Conservation (phyloP, 1,139 yeast species). For the Yamadazyma atmosphaerica region DNA sequence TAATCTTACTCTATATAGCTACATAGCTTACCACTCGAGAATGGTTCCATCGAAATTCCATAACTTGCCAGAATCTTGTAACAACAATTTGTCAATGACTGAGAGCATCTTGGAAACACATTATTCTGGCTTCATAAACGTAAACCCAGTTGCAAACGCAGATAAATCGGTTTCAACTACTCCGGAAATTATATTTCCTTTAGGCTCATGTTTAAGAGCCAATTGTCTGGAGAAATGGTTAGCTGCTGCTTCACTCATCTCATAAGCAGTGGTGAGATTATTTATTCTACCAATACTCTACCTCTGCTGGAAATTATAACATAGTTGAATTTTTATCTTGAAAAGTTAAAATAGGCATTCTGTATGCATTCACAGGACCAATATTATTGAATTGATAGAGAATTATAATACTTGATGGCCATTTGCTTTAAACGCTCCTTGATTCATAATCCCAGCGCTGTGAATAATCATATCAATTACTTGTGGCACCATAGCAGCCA, state of each 20-base stretch:
- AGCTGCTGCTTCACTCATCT: slow-evolving; percentile 10
- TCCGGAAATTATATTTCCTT: slow-evolving; percentile 14
- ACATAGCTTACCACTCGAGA: background rate
- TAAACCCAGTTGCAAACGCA: background rate
- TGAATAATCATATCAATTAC: slow-evolving; percentile 8
- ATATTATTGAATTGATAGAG: too few species aligned
- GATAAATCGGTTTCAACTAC: slow-evolving; percentile 20
- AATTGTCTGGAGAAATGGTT: slow-evolving; percentile 8
- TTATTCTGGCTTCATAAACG: slow-evolving; percentile 1
- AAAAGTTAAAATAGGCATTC: slow-evolving; percentile 21
- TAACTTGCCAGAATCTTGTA: slow-evolving; percentile 4
- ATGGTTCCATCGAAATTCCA: slow-evolving; percentile 4
- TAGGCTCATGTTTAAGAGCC: slow-evolving; percentile 1
- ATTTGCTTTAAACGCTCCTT: background rate
- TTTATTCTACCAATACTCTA: slow-evolving; percentile 19
- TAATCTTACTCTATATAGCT: too few species aligned
- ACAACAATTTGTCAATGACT: slow-evolving; percentile 3
- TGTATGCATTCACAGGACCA: background rate
- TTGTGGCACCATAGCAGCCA: background rate
- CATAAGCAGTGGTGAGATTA: slow-evolving; percentile 5
- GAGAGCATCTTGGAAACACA: slow-evolving; percentile 1
- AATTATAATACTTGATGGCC: slow-evolving; percentile 13
- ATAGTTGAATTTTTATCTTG: slow-evolving; percentile 22
- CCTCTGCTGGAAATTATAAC: slow-evolving; percentile 23
- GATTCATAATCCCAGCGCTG: slow-evolving; percentile 5